These are phyloP conservation scores for Boletus subparvulus DNA, from an alignment of 768 basidiomycete species.

Conservation along the genomic window DNA sequence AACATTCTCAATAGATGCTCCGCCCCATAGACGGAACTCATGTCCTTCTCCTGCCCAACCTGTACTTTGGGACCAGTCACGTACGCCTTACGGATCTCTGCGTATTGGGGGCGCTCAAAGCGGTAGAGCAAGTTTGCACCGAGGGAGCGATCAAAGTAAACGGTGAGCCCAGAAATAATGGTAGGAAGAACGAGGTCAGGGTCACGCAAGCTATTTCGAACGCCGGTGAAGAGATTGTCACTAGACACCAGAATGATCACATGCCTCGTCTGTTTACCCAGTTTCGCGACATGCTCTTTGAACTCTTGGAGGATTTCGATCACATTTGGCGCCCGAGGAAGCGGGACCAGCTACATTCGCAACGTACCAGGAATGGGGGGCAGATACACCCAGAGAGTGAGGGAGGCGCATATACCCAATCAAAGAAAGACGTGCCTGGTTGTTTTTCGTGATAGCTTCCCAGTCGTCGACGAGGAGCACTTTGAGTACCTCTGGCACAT, in stretches of 20 bases:
- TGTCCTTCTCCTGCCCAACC: slow-evolving; percentile 71
- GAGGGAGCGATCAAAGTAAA: slow-evolving; percentile 92
- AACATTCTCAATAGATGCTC: slow-evolving; percentile 92
- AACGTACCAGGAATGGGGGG: background rate
- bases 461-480: slow-evolving; percentile 92
- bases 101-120: slow-evolving; percentile 93
- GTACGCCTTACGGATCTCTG: slow-evolving; percentile 69
- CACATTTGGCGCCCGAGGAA: slow-evolving; percentile 82
- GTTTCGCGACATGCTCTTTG: slow-evolving; percentile 55
- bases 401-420: background rate
- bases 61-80: slow-evolving; percentile 72
- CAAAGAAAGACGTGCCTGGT: slow-evolving; percentile 54
- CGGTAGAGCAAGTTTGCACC: slow-evolving; percentile 91
- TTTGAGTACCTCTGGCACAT: slow-evolving; percentile 88
- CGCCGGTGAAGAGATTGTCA: background rate
- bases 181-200: slow-evolving; percentile 72
- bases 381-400: background rate
- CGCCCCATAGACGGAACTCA: slow-evolving; percentile 90
- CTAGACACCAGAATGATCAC: slow-evolving; percentile 16
- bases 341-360: slow-evolving; percentile 66
- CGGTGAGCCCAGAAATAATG: slow-evolving; percentile 77
- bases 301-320: slow-evolving; percentile 76
- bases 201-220: slow-evolving; percentile 56
- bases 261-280: slow-evolving; percentile 48
- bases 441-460: slow-evolving; percentile 95